These are phyloP conservation scores for Cyclotella baltica DNA, from an alignment of 108 stramenopile species.

Conservation along the genomic window DNA sequence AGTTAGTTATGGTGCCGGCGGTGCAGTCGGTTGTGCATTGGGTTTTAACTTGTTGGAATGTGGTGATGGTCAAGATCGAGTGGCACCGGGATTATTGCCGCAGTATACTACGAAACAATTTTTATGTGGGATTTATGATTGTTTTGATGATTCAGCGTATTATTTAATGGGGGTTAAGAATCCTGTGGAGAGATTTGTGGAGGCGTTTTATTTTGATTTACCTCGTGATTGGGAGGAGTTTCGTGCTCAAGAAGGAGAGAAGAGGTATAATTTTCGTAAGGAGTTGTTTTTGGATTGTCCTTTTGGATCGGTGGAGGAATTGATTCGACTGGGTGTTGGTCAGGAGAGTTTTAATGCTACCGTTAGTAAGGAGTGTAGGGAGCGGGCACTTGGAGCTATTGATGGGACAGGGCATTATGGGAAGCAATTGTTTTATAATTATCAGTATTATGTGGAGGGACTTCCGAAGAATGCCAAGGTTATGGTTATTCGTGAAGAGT, in stretches of 20 bases:
- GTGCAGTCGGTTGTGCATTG: conserved; percentile 24
- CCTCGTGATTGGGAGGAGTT: conserved; percentile 22
- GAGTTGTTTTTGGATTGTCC: conserved; percentile 24
- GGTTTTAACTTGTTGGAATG: conserved; percentile 22
- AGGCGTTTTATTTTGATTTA: conserved; percentile 26
- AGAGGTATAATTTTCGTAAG: conserved; percentile 14
- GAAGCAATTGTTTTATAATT: conserved; percentile 33
- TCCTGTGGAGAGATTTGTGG: conserved; percentile 23
- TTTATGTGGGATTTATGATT: conserved; percentile 22
- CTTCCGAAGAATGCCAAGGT: conserved; percentile 34
- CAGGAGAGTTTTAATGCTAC: neutral
- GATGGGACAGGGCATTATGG: conserved; percentile 24
- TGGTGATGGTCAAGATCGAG: neutral
- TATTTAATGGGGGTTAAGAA: conserved; percentile 20
- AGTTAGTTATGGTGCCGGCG: conserved; percentile 31
- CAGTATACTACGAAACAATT: conserved; percentile 17
- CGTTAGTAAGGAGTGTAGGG: conserved; percentile 22
- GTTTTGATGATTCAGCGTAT: conserved; percentile 26
- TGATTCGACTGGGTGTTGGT: conserved; percentile 8
- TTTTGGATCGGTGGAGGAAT: conserved; percentile 13
- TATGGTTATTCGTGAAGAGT: conserved; percentile 24
- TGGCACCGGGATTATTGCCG: conserved; percentile 18
- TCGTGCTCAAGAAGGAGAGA: neutral
- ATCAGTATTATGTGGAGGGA: conserved; percentile 38
- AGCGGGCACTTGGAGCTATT: conserved; percentile 8